phyloP scores from a whole-genome alignment of 108 stramenopile genomes.

The Chaetoceros muelleri region DNA sequence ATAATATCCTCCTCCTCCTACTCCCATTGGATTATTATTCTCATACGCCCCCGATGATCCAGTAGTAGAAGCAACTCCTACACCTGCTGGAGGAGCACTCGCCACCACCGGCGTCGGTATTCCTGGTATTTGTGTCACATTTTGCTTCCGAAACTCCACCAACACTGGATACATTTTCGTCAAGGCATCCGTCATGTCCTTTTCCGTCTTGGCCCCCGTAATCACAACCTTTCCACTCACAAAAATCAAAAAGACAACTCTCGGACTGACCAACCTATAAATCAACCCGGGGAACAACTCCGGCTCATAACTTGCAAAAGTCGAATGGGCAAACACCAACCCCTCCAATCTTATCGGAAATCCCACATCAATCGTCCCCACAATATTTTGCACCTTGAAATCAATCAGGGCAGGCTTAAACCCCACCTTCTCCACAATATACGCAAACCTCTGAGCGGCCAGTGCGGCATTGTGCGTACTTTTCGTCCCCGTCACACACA shows the following conservation, averaged over 20 bases:
- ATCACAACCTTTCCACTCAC: constrained; percentile 92
- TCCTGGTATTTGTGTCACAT: constrained; percentile 21
- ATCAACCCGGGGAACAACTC: constrained; percentile 98
- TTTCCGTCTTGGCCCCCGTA: constrained; percentile 81
- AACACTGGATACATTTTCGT: constrained; percentile 67
- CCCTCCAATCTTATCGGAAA: constrained; percentile 98
- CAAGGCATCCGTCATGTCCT: constrained; percentile 53
- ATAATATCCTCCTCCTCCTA: too few species aligned
- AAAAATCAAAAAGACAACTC: constrained; percentile 92
- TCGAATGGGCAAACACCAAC: constrained; percentile 85
- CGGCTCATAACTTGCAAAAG: constrained; percentile 90
- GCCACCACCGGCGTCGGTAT: constrained; percentile 11
- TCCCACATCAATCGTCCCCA: constrained; percentile 88
- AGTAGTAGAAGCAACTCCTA: not conserved
- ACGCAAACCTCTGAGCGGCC: constrained; percentile 85
- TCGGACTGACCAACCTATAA: constrained; percentile 85
- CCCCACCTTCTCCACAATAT: constrained; percentile 69
- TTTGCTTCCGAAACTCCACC: constrained; percentile 65
- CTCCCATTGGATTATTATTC: not conserved
- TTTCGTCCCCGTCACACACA: constrained; percentile 92
- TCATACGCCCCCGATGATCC: not conserved
- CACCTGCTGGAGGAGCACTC: constrained; percentile 1
- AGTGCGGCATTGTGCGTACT: constrained; percentile 68
- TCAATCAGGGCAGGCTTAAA: constrained; percentile 62
- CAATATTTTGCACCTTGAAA: constrained; percentile 95